A percentile compares a stretch with the other conserved stretches of the same genome.
phyloP scores from a whole-genome alignment of 352 stramenopile species.

The Globisporangium iwayamae region DNA sequence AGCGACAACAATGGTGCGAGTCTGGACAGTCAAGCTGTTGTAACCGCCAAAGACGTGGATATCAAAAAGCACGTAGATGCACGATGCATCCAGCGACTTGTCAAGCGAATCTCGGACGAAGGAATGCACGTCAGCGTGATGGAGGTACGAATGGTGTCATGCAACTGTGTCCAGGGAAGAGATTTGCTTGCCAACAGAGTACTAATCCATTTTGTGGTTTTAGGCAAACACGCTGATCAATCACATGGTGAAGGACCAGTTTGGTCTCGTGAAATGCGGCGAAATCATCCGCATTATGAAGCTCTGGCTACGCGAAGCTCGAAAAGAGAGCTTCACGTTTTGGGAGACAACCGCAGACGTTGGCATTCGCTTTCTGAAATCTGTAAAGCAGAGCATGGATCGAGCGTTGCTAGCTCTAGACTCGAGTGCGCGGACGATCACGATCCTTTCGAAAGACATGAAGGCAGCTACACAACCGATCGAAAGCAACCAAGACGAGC shows the following conservation, averaged over 20 bases:
- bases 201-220: background rate
- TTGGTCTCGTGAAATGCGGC: conserved; percentile 43
- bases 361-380: conserved; percentile 18
- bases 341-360: conserved; percentile 34
- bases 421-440: conserved; percentile 8
- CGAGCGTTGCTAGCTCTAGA: conserved; percentile 5
- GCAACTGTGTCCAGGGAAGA: background rate
- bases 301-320: conserved; percentile 27
- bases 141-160: conserved; percentile 26
- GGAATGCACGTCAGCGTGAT: conserved; percentile 20
- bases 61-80: conserved; percentile 34
- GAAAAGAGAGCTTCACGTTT: conserved; percentile 23
- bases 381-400: conserved; percentile 19
- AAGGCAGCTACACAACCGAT: conserved; percentile 8
- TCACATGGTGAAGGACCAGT: conserved; percentile 33
- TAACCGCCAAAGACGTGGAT: conserved; percentile 19
- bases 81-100: conserved; percentile 37
- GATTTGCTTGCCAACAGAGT: background rate
- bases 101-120: conserved; percentile 40
- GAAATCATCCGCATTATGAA: conserved; percentile 52
- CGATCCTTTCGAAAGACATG: conserved; percentile 11
- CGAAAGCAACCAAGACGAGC: conserved; percentile 1
- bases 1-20: background rate
- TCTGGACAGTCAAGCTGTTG: conserved; percentile 1
- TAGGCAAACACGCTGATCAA: conserved; percentile 34